Evolutionary conservation across 2,329 filamentous ascomycete genomes (phyloP).

Genomic region (Dendryphion nanum): DNA sequence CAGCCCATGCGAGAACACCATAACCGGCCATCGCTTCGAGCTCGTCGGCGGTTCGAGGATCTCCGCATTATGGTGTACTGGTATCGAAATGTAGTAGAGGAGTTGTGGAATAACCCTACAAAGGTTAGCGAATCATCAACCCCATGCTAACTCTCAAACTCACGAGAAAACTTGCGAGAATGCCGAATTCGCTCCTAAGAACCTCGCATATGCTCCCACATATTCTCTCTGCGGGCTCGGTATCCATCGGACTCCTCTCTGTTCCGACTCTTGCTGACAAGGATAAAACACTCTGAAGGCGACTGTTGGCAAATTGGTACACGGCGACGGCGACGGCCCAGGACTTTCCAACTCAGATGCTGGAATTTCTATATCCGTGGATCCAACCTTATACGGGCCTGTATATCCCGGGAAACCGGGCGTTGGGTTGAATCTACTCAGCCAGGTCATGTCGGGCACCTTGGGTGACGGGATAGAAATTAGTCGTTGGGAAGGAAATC

Average conservation of each 20-base stretch:
- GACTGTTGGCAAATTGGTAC: conserved; percentile 61
- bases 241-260: conserved; percentile 70
- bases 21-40: conserved; percentile 69
- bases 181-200: conserved; percentile 64
- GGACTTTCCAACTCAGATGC: conserved; percentile 49
- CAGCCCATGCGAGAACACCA: conserved; percentile 83
- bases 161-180: conserved; percentile 42
- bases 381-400: conserved; percentile 76
- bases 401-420: conserved; percentile 73
- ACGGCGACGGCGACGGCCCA: conserved; percentile 54
- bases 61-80: conserved; percentile 68
- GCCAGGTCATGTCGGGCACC: conserved; percentile 37
- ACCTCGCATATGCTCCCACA: conserved; percentile 72
- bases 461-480: conserved; percentile 6
- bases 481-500: conserved; percentile 14
- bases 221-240: conserved; percentile 73
- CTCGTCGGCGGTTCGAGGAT: conserved; percentile 51
- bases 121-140: not conserved
- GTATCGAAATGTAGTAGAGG: conserved; percentile 71
- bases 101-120: conserved; percentile 66
- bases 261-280: conserved; percentile 47
- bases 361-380: conserved; percentile 77
- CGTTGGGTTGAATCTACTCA: conserved; percentile 60
- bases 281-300: conserved; percentile 85
- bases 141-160: conserved; percentile 6